phyloP scores from a whole-genome alignment of 2,329 filamentous ascomycete genomes.

The Mollisia scopiformis region DNA sequence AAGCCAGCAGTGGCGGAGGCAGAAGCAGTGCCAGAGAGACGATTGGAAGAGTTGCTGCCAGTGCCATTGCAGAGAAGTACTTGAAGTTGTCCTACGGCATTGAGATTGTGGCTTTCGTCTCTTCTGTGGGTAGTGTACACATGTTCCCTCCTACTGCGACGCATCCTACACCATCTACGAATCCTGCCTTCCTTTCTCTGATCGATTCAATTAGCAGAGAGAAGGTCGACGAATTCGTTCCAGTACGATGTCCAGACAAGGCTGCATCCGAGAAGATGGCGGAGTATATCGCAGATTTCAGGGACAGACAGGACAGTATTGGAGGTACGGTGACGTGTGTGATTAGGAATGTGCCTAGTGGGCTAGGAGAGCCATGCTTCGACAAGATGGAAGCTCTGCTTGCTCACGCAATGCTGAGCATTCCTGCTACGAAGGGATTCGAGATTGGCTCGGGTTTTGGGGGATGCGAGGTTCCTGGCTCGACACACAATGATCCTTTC shows the following conservation, averaged over 20 bases:
- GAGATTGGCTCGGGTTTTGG: constrained; percentile 93
- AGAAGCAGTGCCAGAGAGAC: constrained; percentile 93
- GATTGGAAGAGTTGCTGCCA: constrained; percentile 88
- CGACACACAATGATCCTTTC: constrained; percentile 91
- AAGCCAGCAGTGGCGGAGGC: constrained; percentile 87
- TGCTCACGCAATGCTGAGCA: constrained; percentile 91
- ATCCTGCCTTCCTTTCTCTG: constrained; percentile 79
- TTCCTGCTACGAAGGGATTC: constrained; percentile 94
- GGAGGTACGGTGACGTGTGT: constrained; percentile 95
- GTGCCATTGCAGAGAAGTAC: constrained; percentile 93
- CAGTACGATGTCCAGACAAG: constrained; percentile 81
- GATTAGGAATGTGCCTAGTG: constrained; percentile 81
- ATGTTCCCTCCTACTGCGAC: constrained; percentile 73
- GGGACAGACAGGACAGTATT: constrained; percentile 83
- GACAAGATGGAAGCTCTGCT: constrained; percentile 93
- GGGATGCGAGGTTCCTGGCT: constrained; percentile 84
- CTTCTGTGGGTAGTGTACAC: constrained; percentile 79
- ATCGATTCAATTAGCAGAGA: constrained; percentile 72
- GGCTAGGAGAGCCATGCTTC: constrained; percentile 91
- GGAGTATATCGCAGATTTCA: constrained; percentile 74
- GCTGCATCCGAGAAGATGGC: constrained; percentile 73
- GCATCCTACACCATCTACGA: constrained; percentile 70
- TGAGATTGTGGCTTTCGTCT: constrained; percentile 89
- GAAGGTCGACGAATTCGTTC: constrained; percentile 81
- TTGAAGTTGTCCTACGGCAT: constrained; percentile 78